Evolutionary conservation across 805 yeast genomes (phyloP), one percentile per base, ranked within the genome.

Genomic region (Sugiyamaella boreocaroliniensis): DNA sequence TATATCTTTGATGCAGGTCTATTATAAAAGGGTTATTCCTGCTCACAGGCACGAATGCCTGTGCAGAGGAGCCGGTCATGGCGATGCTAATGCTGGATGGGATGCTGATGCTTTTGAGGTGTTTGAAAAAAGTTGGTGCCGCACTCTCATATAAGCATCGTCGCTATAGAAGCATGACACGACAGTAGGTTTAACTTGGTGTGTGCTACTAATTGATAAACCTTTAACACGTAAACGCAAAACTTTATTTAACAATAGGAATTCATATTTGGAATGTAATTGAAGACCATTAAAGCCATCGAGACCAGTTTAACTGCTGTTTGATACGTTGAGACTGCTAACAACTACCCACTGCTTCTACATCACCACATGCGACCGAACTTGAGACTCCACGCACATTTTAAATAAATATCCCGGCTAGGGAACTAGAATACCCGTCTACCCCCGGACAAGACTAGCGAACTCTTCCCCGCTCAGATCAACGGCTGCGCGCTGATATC

Each of bases 1-100:
- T n/a, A 43, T 42, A 48, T 43, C 47, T 29, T 5, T 29, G 20
- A 14, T 55, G 40, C 29, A 56, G 49, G 18, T 37, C 49, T 34
- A 42, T 50, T 50, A 56, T 53, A 48, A 48, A 56, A 10, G 55
- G 55, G 44, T 54, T 56, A 5, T 48, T 37, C 11, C 29, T 43
- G 41, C 54, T 52, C 11, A 53, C 59, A 15, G 59, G 51, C 14
- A 51, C 42, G 41, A 56, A 48, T 15, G 20, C 50, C 22, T 16
- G 41, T 15, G 29, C 37, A 32, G 37, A 32, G 37, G 20, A 15
- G 44, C 20, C 26, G 44, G 26, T 20, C 44, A 41, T 41, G 44
- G 26, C 26, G 8, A n/a, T 41, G 42, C 42, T 40, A 16, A n/a
- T 40, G 15, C 16, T 16, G 15, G 15, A 40, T 40, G 15, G 20